phyloP scores from a whole-genome alignment of 139 green algal genomes.

The Chlorella sp. region DNA sequence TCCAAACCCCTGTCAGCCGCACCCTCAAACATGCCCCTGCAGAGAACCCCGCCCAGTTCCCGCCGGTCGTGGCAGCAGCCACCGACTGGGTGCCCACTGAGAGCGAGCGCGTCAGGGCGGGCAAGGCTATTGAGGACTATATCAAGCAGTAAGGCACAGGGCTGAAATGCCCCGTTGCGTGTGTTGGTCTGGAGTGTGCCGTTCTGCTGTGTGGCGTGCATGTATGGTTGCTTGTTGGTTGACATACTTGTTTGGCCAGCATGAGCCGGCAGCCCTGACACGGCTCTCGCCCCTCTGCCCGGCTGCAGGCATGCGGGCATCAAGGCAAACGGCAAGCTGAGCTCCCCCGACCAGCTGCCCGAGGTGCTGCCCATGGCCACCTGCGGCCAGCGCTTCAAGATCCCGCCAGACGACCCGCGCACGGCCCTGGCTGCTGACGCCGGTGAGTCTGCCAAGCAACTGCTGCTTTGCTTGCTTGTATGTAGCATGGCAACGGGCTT shows the following conservation, averaged over 20 bases:
- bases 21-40: too few species aligned
- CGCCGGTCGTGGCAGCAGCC: neutral
- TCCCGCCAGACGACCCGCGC: conserved; percentile 10
- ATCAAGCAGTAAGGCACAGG: neutral
- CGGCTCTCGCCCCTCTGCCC: too few species aligned
- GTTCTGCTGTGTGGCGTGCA: too few species aligned
- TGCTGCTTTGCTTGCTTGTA: too few species aligned
- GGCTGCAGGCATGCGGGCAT: neutral
- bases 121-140: neutral
- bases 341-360: conserved; percentile 10
- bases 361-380: neutral
- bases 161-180: too few species aligned
- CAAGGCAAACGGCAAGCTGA: neutral
- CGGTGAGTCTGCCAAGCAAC: neutral
- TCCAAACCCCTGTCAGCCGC: too few species aligned
- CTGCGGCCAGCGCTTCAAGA: conserved; percentile 19
- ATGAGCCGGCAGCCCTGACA: neutral
- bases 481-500: too few species aligned
- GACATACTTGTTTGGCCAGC: too few species aligned
- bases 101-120: neutral
- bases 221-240: too few species aligned
- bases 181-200: too few species aligned
- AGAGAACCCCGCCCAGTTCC: neutral
- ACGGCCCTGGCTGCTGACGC: neutral
- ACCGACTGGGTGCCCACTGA: neutral